Evolutionary conservation across 306 rosid genomes (phyloP).

Genomic region (Vicia faba): DNA sequence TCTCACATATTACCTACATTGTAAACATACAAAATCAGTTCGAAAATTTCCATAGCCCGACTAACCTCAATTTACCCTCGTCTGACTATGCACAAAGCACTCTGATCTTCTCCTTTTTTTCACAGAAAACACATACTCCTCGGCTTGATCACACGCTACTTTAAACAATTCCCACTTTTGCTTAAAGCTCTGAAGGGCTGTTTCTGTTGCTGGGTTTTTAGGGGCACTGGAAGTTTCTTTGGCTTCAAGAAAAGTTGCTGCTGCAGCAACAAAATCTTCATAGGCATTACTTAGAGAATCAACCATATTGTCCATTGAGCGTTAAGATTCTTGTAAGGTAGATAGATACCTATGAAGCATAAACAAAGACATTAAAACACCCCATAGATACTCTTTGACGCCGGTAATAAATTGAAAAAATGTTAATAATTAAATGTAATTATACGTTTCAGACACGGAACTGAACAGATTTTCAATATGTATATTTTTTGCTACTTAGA

Average conservation of each 20-base stretch:
- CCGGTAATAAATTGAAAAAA: too few relatives aligned
- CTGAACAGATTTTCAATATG: too few relatives aligned
- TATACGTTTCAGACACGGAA: too few relatives aligned
- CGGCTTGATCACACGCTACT: constrained; percentile 77
- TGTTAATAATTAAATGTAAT: too few relatives aligned
- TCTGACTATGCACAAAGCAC: constrained; percentile 55
- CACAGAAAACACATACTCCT: constrained; percentile 77
- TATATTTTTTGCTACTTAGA: too few relatives aligned
- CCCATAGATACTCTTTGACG: too few relatives aligned
- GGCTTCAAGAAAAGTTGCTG: constrained; percentile 65
- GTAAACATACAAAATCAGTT: not conserved
- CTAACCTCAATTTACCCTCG: too few relatives aligned
- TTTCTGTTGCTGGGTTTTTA: constrained; percentile 59
- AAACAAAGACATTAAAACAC: too few relatives aligned
- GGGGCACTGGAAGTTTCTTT: constrained; percentile 52
- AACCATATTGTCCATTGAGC: constrained; percentile 63
- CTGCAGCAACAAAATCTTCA: constrained; percentile 70
- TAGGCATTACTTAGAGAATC: constrained; percentile 66
- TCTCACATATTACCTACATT: not conserved
- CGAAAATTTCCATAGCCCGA: not conserved
- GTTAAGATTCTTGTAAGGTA: not conserved
- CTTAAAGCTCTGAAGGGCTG: constrained; percentile 68
- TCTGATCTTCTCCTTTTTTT: constrained; percentile 78
- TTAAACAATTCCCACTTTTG: constrained; percentile 76
- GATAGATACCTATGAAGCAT: not conserved